Evolutionary conservation across 345 rosid genomes (phyloP), one percentile per base, ranked within the genome.

Genomic region (Citrus sp.): DNA sequence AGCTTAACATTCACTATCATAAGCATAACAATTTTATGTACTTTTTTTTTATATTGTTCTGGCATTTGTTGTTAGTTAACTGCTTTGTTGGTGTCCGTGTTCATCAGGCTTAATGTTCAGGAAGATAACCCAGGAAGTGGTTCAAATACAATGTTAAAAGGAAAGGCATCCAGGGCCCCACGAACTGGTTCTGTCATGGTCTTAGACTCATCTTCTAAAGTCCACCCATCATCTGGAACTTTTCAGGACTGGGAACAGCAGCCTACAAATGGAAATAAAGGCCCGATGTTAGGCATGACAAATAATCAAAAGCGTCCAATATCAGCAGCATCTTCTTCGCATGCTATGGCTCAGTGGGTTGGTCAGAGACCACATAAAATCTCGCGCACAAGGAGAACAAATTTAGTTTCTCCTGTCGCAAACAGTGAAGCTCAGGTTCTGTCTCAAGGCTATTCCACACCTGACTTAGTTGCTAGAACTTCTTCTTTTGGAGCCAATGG

Each of bases 351-450:
- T 70, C 92, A 92, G 71, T 96, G 99, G 98, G 95, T 80, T 73
- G 94, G 98, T 83, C 99, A 92, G 88, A 95, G 98, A 80, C 94
- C 90, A 30, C 92, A 88, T 74, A 96, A 96, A 80, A 93, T 85
- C 77, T 91, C 95, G 32, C 97, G 98, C 40, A 85, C 93, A 46
- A 87, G 97, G 87, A 92, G 99, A 83, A 84, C 94, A 67, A 92
- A 89, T 85, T 59, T 94, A 80, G 88, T 87, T 78, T 84, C 92
- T 46, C 97, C 99, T 63, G 85, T 87, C 72, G 79, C 89, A 76
- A 87, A 84, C 75, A 85, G 81, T 83, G 97, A 94, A 78, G 75
- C 76, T 82, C 95, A 88, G 70, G 77, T 71, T 77, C 83, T 90
- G 77, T 80, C 91, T 64, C 94, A 87, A 81, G 88, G 90, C 73